Conservation (phyloP, 768 basidiomycete species). For the Neoboletus magnificus region DNA sequence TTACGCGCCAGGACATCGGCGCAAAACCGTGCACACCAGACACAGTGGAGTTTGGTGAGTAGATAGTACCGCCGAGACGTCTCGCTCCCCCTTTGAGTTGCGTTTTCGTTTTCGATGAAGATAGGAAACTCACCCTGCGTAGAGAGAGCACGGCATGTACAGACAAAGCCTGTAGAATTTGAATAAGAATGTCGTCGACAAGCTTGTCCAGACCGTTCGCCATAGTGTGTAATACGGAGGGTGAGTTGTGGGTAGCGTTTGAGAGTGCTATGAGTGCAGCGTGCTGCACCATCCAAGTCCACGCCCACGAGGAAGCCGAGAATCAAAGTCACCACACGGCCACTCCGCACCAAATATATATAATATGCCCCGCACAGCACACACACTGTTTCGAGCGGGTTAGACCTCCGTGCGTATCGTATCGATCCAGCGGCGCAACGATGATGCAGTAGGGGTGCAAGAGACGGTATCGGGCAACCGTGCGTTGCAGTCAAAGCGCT, state of each 20-base stretch:
- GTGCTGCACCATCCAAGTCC: neutral
- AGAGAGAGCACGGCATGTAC: slow-evolving; percentile 18
- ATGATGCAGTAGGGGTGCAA: neutral
- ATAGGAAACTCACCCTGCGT: slow-evolving; percentile 18
- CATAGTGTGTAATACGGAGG: neutral
- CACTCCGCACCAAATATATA: neutral
- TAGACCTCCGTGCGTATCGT: neutral
- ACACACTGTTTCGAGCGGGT: neutral
- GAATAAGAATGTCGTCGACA: slow-evolving; percentile 27
- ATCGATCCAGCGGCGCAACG: neutral
- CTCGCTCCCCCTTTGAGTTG: slow-evolving; percentile 7
- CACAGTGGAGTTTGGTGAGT: slow-evolving; percentile 23
- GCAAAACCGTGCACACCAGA: slow-evolving; percentile 24
- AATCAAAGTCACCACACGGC: neutral
- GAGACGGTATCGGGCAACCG: neutral
- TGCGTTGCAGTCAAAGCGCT: neutral
- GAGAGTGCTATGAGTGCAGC: slow-evolving; percentile 2
- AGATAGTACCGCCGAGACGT: slow-evolving; percentile 28
- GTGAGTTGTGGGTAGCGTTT: neutral
- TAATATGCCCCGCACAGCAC: neutral
- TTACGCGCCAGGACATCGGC: slow-evolving; percentile 20
- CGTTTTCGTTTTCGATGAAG: neutral
- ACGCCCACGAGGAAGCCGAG: neutral
- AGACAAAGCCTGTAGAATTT: slow-evolving; percentile 14
- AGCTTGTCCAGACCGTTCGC: slow-evolving; percentile 20